Conservation (phyloP, 75 land plant genomes). For the Sequoia sempervirens region DNA sequence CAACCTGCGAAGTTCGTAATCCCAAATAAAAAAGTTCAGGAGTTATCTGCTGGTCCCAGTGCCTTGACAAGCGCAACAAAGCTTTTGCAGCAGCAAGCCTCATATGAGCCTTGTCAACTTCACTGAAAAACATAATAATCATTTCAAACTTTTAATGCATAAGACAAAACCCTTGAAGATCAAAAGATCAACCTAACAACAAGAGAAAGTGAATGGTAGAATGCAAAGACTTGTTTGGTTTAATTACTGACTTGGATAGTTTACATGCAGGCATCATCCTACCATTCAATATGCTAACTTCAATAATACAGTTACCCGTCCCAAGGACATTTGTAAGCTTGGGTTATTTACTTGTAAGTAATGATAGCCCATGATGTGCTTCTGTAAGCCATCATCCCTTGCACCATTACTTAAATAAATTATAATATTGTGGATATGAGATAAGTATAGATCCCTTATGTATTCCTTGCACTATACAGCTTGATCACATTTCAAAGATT, state of each 20-base stretch:
- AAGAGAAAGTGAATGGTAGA: not conserved
- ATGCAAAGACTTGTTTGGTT: not conserved
- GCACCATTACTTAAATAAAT: not conserved
- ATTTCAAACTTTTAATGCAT: not conserved
- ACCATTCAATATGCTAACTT: too few relatives aligned
- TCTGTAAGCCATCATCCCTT: not conserved
- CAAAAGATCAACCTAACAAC: not conserved
- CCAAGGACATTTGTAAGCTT: too few relatives aligned
- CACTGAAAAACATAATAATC: conserved; percentile 43
- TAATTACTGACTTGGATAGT: not conserved
- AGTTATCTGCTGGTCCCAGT: conserved; percentile 83
- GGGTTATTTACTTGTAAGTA: too few relatives aligned
- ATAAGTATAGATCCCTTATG: not conserved
- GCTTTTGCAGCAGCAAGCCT: conserved; percentile 88
- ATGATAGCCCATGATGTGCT: not conserved
- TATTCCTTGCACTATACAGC: not conserved
- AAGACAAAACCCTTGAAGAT: not conserved
- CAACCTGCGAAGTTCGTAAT: conserved; percentile 68
- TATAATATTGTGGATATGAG: not conserved
- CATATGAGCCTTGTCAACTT: conserved; percentile 80
- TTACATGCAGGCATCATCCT: not conserved
- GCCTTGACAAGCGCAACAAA: conserved; percentile 68
- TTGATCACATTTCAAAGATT: not conserved
- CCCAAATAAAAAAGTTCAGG: conserved; percentile 57
- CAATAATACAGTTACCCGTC: too few relatives aligned